Evolutionary conservation across 2,329 filamentous ascomycete genomes (phyloP).

Genomic region (Aureobasidium melanogenum): DNA sequence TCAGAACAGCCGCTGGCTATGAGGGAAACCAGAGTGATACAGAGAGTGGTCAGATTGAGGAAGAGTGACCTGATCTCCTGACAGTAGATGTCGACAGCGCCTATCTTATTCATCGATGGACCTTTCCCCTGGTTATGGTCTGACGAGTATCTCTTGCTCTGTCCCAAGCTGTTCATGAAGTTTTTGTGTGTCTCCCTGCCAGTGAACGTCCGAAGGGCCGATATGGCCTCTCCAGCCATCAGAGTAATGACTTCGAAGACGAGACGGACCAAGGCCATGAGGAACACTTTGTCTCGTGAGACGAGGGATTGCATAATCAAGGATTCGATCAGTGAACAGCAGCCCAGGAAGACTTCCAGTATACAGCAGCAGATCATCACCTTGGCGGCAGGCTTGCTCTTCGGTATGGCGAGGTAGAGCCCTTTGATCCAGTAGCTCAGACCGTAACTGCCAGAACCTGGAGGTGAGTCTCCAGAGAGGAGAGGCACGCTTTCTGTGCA

Average conservation of each 20-base stretch:
- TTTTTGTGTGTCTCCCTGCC: background rate
- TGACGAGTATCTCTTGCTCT: background rate
- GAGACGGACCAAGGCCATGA: too few species aligned
- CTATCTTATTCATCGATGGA: background rate
- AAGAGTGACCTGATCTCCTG: background rate
- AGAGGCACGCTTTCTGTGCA: too few species aligned
- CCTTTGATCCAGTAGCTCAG: background rate
- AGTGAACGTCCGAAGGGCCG: background rate
- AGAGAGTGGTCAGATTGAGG: background rate
- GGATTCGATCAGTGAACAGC: background rate
- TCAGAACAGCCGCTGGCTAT: too few species aligned
- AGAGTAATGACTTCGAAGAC: too few species aligned
- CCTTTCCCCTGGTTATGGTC: too few species aligned
- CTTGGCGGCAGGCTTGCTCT: background rate
- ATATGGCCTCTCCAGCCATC: too few species aligned
- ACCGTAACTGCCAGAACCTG: too few species aligned
- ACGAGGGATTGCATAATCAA: background rate
- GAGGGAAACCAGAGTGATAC: background rate
- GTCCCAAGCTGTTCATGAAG: background rate
- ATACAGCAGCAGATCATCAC: background rate
- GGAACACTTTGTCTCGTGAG: background rate
- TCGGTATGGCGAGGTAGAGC: background rate
- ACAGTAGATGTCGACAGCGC: background rate
- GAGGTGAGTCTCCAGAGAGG: too few species aligned
- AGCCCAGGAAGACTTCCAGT: background rate